Percentiles rank a stretch among this genome's conserved stretches.
phyloP scores from a whole-genome alignment of 331 rosid species.

The Cucumis variabilis region DNA sequence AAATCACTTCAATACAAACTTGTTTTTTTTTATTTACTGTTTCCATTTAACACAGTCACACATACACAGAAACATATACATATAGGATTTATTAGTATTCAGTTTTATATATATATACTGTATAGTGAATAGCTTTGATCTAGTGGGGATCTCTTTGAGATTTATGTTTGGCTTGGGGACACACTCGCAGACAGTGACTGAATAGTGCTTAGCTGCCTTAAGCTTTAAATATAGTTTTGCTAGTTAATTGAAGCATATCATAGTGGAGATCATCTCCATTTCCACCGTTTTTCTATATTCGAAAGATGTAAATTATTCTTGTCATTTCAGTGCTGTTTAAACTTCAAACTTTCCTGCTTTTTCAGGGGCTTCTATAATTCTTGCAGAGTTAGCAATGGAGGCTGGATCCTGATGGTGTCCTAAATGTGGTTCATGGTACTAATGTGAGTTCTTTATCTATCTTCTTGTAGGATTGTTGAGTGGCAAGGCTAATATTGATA shows the following conservation, averaged over 20 bases:
- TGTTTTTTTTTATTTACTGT: not conserved
- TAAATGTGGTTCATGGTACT: slow-evolving; percentile 92
- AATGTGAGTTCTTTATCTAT: slow-evolving; percentile 49
- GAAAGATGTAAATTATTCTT: not conserved
- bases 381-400: slow-evolving; percentile 94
- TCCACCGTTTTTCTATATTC: not conserved
- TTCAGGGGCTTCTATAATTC: slow-evolving; percentile 89
- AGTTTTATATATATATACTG: no score
- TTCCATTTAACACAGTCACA: no score
- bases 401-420: slow-evolving; percentile 97
- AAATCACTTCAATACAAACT: not conserved
- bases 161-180: not conserved
- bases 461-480: slow-evolving; percentile 19
- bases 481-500: not conserved
- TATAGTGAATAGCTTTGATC: not conserved
- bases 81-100: no score
- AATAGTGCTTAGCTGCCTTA: not conserved
- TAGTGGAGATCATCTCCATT: slow-evolving; percentile 7
- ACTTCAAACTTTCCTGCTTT: not conserved
- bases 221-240: not conserved
- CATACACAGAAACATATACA: no score
- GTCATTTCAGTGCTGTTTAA: not conserved
- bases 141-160: not conserved
- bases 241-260: not conserved
- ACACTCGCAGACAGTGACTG: not conserved